These are phyloP conservation scores for Endothia cerciana DNA, from an alignment of 2,329 filamentous ascomycete genomes.

Conservation along the genomic window DNA sequence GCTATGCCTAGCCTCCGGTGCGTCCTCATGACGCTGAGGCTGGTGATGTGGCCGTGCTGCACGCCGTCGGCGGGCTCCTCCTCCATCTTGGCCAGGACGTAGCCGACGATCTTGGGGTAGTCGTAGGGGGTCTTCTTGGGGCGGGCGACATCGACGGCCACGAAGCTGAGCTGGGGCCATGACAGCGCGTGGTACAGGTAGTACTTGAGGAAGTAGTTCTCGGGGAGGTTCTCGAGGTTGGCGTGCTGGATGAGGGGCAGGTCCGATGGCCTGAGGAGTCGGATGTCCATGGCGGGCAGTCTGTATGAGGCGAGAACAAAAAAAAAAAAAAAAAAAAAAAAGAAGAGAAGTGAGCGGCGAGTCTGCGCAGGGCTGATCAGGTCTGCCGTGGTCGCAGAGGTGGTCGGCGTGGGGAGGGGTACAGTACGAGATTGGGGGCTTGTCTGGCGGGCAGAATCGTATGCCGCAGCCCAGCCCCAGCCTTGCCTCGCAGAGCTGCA, in stretches of 20 bases:
- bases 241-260: slow-evolving; percentile 94
- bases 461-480: not conserved
- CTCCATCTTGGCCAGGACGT: slow-evolving; percentile 99
- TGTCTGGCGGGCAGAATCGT: not conserved
- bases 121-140: slow-evolving; percentile 79
- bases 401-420: not conserved
- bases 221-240: slow-evolving; percentile 97
- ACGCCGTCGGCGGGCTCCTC: slow-evolving; percentile 92
- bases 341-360: not conserved
- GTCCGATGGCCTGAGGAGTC: slow-evolving; percentile 79
- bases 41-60: slow-evolving; percentile 95
- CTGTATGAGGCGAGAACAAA: not conserved
- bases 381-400: not conserved
- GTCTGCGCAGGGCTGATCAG: not conserved
- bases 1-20: slow-evolving; percentile 89
- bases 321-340: not conserved
- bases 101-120: slow-evolving; percentile 96
- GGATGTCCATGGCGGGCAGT: slow-evolving; percentile 76
- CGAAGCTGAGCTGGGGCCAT: slow-evolving; percentile 96
- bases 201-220: slow-evolving; percentile 99
- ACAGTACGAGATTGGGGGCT: not conserved
- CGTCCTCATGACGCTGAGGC: slow-evolving; percentile 92
- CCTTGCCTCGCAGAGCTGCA: slow-evolving; percentile 1
- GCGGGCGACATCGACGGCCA: slow-evolving; percentile 88
- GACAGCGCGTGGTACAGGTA: slow-evolving; percentile 98